These are phyloP conservation scores for Aureobasidium vineae DNA, from an alignment of 2,329 filamentous ascomycete species.

Conservation along the genomic window DNA sequence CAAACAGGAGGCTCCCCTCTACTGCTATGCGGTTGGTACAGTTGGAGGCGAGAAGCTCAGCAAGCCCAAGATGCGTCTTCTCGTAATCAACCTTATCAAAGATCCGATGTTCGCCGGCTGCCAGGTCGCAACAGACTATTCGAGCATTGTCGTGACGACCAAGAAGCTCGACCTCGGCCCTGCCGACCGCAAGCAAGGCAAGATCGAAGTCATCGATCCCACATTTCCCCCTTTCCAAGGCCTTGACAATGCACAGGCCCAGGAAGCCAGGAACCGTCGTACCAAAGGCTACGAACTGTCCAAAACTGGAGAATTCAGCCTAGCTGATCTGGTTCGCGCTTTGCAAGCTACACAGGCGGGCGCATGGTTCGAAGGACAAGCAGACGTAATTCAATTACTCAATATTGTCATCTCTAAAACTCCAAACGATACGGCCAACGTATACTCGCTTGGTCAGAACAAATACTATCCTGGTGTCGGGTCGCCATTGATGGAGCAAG, in stretches of 20 bases:
- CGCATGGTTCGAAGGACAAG: conserved; percentile 45
- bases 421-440: conserved; percentile 43
- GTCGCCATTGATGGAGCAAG: conserved; percentile 36
- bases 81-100: conserved; percentile 49
- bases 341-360: conserved; percentile 40
- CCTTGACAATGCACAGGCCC: conserved; percentile 32
- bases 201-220: conserved; percentile 22
- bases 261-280: conserved; percentile 34
- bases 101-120: conserved; percentile 36
- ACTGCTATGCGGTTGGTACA: conserved; percentile 44
- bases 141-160: conserved; percentile 39
- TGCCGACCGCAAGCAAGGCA: conserved; percentile 26
- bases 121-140: conserved; percentile 43
- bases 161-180: conserved; percentile 32
- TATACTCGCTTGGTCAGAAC: conserved; percentile 54
- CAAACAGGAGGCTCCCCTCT: conserved; percentile 36
- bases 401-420: conserved; percentile 57
- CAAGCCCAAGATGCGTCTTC: conserved; percentile 48
- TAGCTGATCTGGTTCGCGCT: conserved; percentile 48
- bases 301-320: conserved; percentile 38
- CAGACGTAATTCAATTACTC: conserved; percentile 56
- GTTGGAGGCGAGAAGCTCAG: conserved; percentile 35
- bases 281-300: conserved; percentile 42
- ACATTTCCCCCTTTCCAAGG: background rate
- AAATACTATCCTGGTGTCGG: conserved; percentile 51